Evolutionary conservation across 148 eudicot genomes (phyloP).

Genomic region (Heliosperma pusillum): DNA sequence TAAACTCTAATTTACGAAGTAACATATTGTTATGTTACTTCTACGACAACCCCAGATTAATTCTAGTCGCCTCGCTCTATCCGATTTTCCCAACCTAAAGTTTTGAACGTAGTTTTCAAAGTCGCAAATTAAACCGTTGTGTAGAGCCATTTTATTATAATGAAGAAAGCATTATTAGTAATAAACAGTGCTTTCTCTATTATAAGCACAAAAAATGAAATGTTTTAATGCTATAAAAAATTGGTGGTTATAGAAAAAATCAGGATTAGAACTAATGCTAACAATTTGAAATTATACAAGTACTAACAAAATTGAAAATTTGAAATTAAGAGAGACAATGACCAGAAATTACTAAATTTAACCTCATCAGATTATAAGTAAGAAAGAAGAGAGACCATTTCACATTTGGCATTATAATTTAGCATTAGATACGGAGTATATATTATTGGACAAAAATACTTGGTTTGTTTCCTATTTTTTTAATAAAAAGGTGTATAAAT

Average conservation of each 20-base stretch:
- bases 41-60: neutral
- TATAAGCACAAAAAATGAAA: neutral
- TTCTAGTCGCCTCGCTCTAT: neutral
- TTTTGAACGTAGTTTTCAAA: too few relatives aligned
- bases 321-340: too few relatives aligned
- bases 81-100: neutral
- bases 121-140: neutral
- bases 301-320: too few relatives aligned
- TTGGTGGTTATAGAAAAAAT: neutral
- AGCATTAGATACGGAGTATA: too few relatives aligned
- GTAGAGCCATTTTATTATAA: neutral
- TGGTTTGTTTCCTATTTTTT: too few relatives aligned
- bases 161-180: neutral
- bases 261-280: neutral
- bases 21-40: neutral
- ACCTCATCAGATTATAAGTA: too few relatives aligned
- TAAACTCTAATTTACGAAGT: neutral
- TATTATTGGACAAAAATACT: too few relatives aligned
- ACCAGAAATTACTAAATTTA: neutral
- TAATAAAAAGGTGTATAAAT: too few relatives aligned
- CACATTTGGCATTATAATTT: too few relatives aligned
- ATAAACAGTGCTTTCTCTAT: neutral
- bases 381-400: too few relatives aligned
- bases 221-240: neutral
- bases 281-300: too few relatives aligned